A percentile compares a stretch with the other conserved stretches of the same genome.
phyloP scores from a whole-genome alignment of 495 filamentous ascomycete species.

The Neohortaea acidophila region DNA sequence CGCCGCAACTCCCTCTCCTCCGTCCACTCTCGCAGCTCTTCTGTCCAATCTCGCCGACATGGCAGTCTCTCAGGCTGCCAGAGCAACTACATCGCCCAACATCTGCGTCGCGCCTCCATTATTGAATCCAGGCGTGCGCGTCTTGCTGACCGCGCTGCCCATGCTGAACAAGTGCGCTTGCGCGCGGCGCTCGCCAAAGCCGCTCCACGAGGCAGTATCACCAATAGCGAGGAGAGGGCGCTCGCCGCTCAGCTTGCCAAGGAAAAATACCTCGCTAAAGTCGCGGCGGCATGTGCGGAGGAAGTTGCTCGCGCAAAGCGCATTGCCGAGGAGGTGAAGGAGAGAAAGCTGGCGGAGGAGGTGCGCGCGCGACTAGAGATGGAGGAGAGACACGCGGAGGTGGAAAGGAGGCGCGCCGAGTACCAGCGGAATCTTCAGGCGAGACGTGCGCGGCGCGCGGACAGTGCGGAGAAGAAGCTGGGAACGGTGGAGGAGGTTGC shows the following conservation, averaged over 20 bases:
- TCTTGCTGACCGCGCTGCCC: conserved; percentile 80
- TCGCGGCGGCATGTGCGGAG: conserved; percentile 83
- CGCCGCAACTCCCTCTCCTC: conserved; percentile 84
- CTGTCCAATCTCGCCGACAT: conserved; percentile 41
- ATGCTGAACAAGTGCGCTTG: conserved; percentile 92
- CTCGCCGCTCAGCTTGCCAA: conserved; percentile 81
- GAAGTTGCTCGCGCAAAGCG: conserved; percentile 91
- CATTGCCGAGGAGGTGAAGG: conserved; percentile 80
- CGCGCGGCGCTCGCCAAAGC: conserved; percentile 70
- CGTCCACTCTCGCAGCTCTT: conserved; percentile 57
- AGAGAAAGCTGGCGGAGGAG: conserved; percentile 75
- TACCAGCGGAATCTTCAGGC: conserved; percentile 28
- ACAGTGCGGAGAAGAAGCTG: conserved; percentile 44
- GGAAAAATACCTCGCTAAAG: conserved; percentile 82
- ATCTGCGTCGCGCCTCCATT: conserved; percentile 80
- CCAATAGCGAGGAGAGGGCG: conserved; percentile 64
- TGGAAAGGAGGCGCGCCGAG: conserved; percentile 51
- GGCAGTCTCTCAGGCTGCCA: conserved; percentile 38
- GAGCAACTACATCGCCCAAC: conserved; percentile 73
- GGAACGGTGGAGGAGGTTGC: conserved; percentile 24
- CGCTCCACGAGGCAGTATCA: conserved; percentile 41
- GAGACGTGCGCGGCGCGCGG: conserved; percentile 46
- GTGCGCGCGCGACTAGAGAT: conserved; percentile 48
- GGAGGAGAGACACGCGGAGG: conserved; percentile 79
- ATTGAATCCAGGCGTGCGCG: conserved; percentile 85